phyloP scores from a whole-genome alignment of 345 rosid genomes.

The Camelina hispida region DNA sequence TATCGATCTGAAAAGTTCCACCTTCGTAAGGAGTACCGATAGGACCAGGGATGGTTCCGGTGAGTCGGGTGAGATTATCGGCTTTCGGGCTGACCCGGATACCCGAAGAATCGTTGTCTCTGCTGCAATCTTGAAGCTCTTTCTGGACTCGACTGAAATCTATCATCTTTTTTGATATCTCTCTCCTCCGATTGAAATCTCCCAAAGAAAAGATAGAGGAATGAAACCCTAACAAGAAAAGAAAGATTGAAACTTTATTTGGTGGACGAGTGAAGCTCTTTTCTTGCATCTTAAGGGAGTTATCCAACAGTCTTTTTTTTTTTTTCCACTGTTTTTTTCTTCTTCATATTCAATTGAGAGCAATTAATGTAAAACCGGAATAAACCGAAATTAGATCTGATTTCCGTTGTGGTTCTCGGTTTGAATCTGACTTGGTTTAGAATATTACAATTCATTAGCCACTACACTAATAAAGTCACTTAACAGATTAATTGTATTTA shows the following conservation, averaged over 20 bases:
- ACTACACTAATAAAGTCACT: too few relatives aligned
- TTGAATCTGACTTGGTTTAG: neutral
- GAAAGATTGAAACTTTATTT: neutral
- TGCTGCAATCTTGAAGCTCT: slow-evolving; percentile 90
- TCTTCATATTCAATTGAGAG: neutral
- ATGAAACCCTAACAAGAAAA: neutral
- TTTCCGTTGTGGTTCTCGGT: neutral
- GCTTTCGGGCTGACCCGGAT: slow-evolving; percentile 75
- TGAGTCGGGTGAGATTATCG: slow-evolving; percentile 71
- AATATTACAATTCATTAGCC: too few relatives aligned
- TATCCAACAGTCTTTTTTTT: neutral
- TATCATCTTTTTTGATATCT: slow-evolving; percentile 52
- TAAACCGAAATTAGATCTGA: neutral
- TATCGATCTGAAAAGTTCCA: slow-evolving; percentile 85
- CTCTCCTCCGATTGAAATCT: neutral
- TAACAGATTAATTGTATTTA: too few relatives aligned
- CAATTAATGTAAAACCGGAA: neutral
- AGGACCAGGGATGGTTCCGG: slow-evolving; percentile 90
- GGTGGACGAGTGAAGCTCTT: slow-evolving; percentile 1
- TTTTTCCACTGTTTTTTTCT: neutral
- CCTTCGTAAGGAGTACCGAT: slow-evolving; percentile 92
- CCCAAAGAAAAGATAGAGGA: neutral
- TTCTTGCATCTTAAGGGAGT: slow-evolving; percentile 33
- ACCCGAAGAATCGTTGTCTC: slow-evolving; percentile 69
- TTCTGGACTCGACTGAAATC: slow-evolving; percentile 88